Conservation (phyloP, 257 asterid species). For the Salvia miltiorrhiza region DNA sequence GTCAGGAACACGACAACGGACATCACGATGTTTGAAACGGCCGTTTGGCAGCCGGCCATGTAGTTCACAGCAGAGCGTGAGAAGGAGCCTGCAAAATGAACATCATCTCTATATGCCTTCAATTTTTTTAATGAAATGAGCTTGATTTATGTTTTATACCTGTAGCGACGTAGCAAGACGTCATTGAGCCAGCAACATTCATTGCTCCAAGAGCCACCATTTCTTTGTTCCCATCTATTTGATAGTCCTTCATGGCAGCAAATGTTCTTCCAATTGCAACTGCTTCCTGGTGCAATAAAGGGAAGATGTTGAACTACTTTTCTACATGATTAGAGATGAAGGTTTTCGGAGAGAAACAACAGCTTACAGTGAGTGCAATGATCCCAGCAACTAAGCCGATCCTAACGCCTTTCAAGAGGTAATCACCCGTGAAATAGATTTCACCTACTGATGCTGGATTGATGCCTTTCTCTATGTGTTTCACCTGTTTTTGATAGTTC, state of each 20-base stretch:
- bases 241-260: conserved; percentile 94
- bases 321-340: too few species aligned
- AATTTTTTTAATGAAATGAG: too few species aligned
- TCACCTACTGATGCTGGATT: conserved; percentile 65
- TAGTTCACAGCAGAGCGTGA: conserved; percentile 88
- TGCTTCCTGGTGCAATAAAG: conserved; percentile 61
- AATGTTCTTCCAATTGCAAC: conserved; percentile 96
- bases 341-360: not conserved
- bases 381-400: conserved; percentile 86
- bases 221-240: conserved; percentile 87
- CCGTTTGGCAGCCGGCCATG: conserved; percentile 77
- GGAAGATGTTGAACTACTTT: not conserved
- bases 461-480: conserved; percentile 76
- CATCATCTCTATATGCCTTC: too few species aligned
- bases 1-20: too few species aligned
- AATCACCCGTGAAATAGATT: conserved; percentile 64
- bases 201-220: conserved; percentile 96
- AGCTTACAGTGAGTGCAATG: conserved; percentile 75
- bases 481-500: conserved; percentile 50
- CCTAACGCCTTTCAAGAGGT: conserved; percentile 69
- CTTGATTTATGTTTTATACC: conserved; percentile 36
- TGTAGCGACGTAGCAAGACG: conserved; percentile 97
- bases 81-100: conserved; percentile 51
- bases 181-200: conserved; percentile 91
- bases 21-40: too few species aligned